Base-by-base conservation (phyloP, 306 rosid species). In the Pyrus bretschneideri region DNA sequence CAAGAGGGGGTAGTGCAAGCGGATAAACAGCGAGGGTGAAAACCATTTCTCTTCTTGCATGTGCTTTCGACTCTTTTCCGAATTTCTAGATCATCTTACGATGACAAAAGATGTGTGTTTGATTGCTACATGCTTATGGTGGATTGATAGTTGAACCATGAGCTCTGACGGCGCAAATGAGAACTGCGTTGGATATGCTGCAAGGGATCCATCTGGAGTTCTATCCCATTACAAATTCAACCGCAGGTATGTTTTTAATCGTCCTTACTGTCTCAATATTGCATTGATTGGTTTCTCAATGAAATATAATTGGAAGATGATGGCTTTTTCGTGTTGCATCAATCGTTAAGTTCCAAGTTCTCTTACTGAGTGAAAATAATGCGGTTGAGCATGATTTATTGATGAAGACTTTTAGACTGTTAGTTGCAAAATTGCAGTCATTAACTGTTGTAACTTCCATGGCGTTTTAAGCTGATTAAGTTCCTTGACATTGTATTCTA, bases 121-220 rank as follows among this genome's bases (percentile, higher is more conserved):
- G 40, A 15, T 57, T 71, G 76, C 66, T 57, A 1, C 12, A 4
- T 72, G 35, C 58, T 33, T 72, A 4, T 14, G 61, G 77, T 46
- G 18, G 63, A 4, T 40, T 40, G 9, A 23, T 40, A 73, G 57
- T 27, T 19, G 25, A 27, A 27, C 59, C 35, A 89, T 88, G 97
- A 83, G 81, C 83, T 91, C 88, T 6, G 51, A 54, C 31, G 71
- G 72, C 35, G 79, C 52, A 19, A 74, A 40, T 22, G 90, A 76
- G 69, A 86, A 87, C 33, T 92, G 97, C 82, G 78, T 88, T 22
- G 96, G 86, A 76, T 92, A 91, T 91, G 97, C 97, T 35, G 97
- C 96, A 72, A 87, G 86, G 78, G 97, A 90, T 81, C 77, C 85
- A 5, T 87, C 96, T 68, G 97, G 96, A 11, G 79, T 87, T 81